Evolutionary conservation across 108 stramenopile species (phyloP).

Genomic region (Licmophora abbreviata): DNA sequence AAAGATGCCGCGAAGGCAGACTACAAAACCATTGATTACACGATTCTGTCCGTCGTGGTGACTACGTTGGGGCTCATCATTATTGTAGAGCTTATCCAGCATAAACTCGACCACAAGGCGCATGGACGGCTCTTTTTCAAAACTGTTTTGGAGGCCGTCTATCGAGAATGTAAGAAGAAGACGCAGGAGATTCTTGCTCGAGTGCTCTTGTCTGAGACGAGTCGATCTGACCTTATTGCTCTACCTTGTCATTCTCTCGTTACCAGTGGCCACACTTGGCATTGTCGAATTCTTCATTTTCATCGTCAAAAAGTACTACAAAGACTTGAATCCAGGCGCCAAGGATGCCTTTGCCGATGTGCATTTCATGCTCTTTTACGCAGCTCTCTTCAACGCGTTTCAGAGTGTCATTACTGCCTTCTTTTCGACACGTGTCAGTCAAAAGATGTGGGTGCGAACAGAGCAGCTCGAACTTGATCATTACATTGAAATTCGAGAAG

Average conservation of each 20-base stretch:
- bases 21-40: too few relatives aligned
- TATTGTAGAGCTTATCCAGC: slow-evolving; percentile 61
- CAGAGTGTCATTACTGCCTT: slow-evolving; percentile 52
- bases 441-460: slow-evolving; percentile 64
- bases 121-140: slow-evolving; percentile 56
- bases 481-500: slow-evolving; percentile 84
- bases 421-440: slow-evolving; percentile 33
- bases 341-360: slow-evolving; percentile 77
- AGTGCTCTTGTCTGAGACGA: too few relatives aligned
- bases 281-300: slow-evolving; percentile 69
- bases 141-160: slow-evolving; percentile 65
- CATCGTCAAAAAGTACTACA: slow-evolving; percentile 47
- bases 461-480: slow-evolving; percentile 81
- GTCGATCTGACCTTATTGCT: too few relatives aligned
- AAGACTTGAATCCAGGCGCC: slow-evolving; percentile 32
- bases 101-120: slow-evolving; percentile 56
- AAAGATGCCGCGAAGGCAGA: too few relatives aligned
- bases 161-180: too few relatives aligned
- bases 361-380: slow-evolving; percentile 83
- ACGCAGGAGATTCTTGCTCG: too few relatives aligned
- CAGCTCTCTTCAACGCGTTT: slow-evolving; percentile 81
- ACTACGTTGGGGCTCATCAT: slow-evolving; percentile 61
- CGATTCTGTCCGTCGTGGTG: slow-evolving; percentile 45
- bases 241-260: too few relatives aligned
- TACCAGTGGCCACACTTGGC: slow-evolving; percentile 62